Conservation (phyloP, 2,329 filamentous ascomycete genomes). For the Colletotrichum phormii region DNA sequence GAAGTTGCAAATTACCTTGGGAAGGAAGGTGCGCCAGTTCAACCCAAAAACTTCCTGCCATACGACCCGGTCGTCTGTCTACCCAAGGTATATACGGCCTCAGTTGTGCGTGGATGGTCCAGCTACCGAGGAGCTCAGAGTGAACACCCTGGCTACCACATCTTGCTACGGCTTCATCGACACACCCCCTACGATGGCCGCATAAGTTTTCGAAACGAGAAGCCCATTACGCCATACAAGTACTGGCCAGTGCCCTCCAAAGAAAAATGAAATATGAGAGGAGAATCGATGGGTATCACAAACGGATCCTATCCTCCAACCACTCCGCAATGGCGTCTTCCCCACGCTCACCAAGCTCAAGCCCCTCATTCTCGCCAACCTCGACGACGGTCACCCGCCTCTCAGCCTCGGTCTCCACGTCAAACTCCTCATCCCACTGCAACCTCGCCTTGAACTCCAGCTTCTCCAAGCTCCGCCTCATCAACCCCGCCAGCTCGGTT, state of each 20-base stretch:
- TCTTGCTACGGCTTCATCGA: neutral
- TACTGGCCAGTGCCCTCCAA: neutral
- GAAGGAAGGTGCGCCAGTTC: neutral
- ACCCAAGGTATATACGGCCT: neutral
- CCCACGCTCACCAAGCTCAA: constrained; percentile 44
- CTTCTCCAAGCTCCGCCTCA: constrained; percentile 61
- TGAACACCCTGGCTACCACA: neutral
- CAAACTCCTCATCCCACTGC: constrained; percentile 54
- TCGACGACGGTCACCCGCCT: constrained; percentile 53
- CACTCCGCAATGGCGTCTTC: constrained; percentile 45
- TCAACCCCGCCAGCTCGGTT: constrained; percentile 56
- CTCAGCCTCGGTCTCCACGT: constrained; percentile 47
- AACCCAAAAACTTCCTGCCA: neutral
- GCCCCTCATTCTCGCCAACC: constrained; percentile 46
- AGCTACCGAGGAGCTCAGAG: neutral
- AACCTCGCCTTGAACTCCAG: constrained; percentile 56
- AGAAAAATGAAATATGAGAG: neutral
- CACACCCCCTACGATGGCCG: neutral
- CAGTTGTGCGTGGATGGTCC: too few species aligned
- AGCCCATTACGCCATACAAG: neutral
- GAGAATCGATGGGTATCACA: constrained; percentile 21
- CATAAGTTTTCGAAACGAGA: neutral
- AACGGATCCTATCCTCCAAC: constrained; percentile 41
- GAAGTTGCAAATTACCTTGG: neutral
- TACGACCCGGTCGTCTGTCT: neutral